Base-by-base conservation (phyloP, 2,329 filamentous ascomycete species). In the Pyrenophora tritici-repentis region DNA sequence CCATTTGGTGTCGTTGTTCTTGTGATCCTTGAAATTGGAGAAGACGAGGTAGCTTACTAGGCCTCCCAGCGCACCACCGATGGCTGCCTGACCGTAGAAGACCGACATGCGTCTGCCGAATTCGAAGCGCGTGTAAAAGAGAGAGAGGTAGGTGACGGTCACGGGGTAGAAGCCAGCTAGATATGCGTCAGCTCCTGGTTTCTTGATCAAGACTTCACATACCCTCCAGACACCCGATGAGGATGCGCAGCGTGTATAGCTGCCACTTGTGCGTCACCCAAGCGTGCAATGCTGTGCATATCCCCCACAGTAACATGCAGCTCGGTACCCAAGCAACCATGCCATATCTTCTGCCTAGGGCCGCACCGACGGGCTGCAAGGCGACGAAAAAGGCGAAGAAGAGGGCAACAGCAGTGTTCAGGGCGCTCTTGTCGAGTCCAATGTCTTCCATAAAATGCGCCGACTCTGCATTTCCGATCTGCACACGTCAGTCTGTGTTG, bases 361-460 rank as follows among this genome's bases (percentile, higher is more conserved):
- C 81, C 0, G 82, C 81, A 3, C 81, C 82, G 1, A 81, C 68
- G 0, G 83, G 82, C 57, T 85, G 83, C 10, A 85, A 72, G 0
- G 79, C 59, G n/a, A 86, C 82, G 59, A 85, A 85, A 49, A 81
- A 81, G 57, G 78, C 75, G 62, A 83, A 85, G 75, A 85, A 85
- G 44, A 79, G 75, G 17, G 81, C 80, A 8, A 84, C 78, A 2
- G 82, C 80, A 4, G 76, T 76, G 58, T 85, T 84, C 47, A 86
- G 66, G 59, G 84, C 82, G 32, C 73, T 71, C n/a, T 76, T 75
- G 3, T 70, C 68, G 1, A 83, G 73, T 0, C 81, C 82, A 20
- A 82, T 78, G 57, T 85, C 81, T 34, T 70, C 66, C 0, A 82
- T 85, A 64, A 85, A 85, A 55, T 87, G 81, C 18, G 83, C 83